Evolutionary conservation across 1,139 yeast genomes (phyloP).

Genomic region (Cylindricascospora bacillispora): DNA sequence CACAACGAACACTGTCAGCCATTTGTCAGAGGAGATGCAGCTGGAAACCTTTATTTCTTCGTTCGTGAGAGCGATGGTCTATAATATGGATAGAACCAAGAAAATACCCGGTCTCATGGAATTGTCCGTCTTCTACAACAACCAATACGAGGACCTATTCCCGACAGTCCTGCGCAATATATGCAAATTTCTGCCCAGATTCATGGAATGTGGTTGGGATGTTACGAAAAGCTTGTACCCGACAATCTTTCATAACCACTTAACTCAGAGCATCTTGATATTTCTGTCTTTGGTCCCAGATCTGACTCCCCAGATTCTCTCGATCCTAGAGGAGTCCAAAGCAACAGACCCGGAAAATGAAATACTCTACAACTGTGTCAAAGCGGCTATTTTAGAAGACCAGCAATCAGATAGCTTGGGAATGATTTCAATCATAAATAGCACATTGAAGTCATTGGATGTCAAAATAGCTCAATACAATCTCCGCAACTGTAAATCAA

Average conservation of each 20-base stretch:
- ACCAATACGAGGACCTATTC: slow-evolving; percentile 38
- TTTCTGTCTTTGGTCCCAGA: slow-evolving; percentile 47
- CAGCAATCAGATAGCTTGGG: slow-evolving; percentile 50
- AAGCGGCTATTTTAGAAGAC: slow-evolving; percentile 23
- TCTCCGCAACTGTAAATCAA: too few relatives aligned
- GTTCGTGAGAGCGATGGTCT: slow-evolving; percentile 57
- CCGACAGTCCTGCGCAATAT: slow-evolving; percentile 47
- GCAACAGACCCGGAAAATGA: slow-evolving; percentile 36
- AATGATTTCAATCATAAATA: slow-evolving; percentile 52
- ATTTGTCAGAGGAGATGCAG: slow-evolving; percentile 55
- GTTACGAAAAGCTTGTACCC: slow-evolving; percentile 47
- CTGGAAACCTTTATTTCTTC: slow-evolving; percentile 63
- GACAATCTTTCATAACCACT: slow-evolving; percentile 52
- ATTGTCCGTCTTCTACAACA: slow-evolving; percentile 17
- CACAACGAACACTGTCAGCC: too few relatives aligned
- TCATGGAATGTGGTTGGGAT: slow-evolving; percentile 52
- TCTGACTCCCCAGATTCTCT: slow-evolving; percentile 39
- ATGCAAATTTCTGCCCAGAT: slow-evolving; percentile 45
- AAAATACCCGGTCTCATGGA: slow-evolving; percentile 32
- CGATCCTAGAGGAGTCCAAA: slow-evolving; percentile 36
- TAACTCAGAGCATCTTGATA: slow-evolving; percentile 63
- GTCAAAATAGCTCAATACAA: neutral
- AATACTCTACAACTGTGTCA: slow-evolving; percentile 40
- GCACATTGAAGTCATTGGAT: slow-evolving; percentile 30
- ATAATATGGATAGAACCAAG: slow-evolving; percentile 53